Evolutionary conservation across 2,329 filamentous ascomycete species (phyloP).

Genomic region (Fusarium praegraminearum): DNA sequence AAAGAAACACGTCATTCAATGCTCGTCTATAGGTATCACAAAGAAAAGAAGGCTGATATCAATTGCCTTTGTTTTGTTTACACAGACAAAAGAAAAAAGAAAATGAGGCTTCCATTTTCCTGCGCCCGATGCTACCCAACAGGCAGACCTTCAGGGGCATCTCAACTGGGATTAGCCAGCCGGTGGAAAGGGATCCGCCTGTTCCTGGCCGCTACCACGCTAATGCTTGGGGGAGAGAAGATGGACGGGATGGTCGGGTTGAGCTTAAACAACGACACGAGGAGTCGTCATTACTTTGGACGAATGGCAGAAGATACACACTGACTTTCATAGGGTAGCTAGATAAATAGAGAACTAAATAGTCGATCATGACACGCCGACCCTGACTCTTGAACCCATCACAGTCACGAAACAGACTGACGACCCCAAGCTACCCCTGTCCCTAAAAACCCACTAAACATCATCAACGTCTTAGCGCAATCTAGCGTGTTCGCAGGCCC

Average conservation of each 20-base stretch:
- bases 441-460: conserved; percentile 23
- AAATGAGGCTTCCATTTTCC: conserved; percentile 25
- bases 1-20: neutral
- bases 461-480: conserved; percentile 24
- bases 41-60: neutral
- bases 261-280: neutral
- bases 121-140: neutral
- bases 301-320: neutral
- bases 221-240: neutral
- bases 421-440: conserved; percentile 1
- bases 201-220: neutral
- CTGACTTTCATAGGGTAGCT: no score
- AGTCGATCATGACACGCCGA: no score
- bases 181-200: conserved; percentile 22
- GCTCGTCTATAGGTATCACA: neutral
- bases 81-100: conserved; percentile 2
- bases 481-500: conserved; percentile 21
- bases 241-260: neutral
- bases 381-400: neutral
- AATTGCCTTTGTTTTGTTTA: conserved; percentile 16
- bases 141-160: conserved; percentile 27
- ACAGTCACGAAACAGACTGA: neutral
- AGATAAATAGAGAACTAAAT: no score
- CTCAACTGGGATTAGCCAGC: conserved; percentile 19
- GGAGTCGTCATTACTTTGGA: neutral